Evolutionary conservation across 1,284 basidiomycete genomes (phyloP), one percentile per base, ranked within the genome.

Genomic region (Puccinia brachypodii): DNA sequence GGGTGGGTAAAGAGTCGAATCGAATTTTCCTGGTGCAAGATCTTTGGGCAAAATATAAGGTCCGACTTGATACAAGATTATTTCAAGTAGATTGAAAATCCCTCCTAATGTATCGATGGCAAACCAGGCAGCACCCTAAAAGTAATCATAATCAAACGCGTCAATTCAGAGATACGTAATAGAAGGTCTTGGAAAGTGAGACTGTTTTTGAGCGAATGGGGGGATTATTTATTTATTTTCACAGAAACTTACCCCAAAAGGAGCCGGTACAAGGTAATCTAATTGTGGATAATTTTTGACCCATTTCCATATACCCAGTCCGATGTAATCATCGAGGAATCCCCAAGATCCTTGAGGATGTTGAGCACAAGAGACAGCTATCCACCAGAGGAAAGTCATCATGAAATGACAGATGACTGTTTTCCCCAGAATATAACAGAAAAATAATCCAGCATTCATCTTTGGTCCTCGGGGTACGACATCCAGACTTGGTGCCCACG

Each of bases 1-100:
- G 22, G 80, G 64, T 22, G 80, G 80, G 74, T 82, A 82, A 0
- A 82, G 73, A 0, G 64, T 76, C 38, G 47, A 50, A 47, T 82
- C 73, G 25, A 74, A 82, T 36, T 76, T 69, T 2, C 73, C 80
- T 4, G 80, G 80, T 9, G 80, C 72, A 0, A 82, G 66, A 47
- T 60, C 66, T 76, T 73, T 68, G 9, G 80, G 80, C 22, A 82
- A 31, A 8, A 82, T 14, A 19, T 56, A 58, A 1, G 80, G 73
- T 13, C 73, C 80, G 7, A 82, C 19, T 38, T 69, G 73, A 33
- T 82, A 82, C 14, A 82, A 11, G 11, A 69, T 31, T 6, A 76
- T 44, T 25, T 82, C 80, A 1, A 82, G 19, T 13, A 82, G 53
- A 53, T 68, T 82, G 0, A 82, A 58, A 3, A 75, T 42, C 33